These are phyloP conservation scores for Dactylonectria estremocensis DNA, from an alignment of 2,329 filamentous ascomycete genomes.

Conservation along the genomic window DNA sequence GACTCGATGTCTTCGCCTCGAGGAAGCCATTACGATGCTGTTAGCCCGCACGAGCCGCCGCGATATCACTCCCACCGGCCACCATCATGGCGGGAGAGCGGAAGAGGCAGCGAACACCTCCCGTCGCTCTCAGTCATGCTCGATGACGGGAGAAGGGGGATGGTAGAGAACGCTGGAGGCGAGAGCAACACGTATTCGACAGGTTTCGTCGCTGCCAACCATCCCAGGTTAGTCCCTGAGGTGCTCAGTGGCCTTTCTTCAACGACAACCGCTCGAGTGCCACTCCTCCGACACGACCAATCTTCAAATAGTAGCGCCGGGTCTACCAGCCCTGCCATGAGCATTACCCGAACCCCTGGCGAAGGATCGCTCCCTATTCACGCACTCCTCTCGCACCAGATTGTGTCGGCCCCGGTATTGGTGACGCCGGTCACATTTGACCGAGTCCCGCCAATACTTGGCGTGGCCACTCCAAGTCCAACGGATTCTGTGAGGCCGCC, in stretches of 20 bases:
- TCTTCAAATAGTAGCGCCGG: constrained; percentile 61
- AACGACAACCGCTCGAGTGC: constrained; percentile 47
- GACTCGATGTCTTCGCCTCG: constrained; percentile 62
- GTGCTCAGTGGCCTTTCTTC: constrained; percentile 47
- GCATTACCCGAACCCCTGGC: constrained; percentile 59
- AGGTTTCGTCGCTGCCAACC: constrained; percentile 51
- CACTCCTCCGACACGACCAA: constrained; percentile 62
- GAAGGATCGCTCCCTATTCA: constrained; percentile 70
- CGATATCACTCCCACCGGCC: constrained; percentile 47
- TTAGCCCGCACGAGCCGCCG: constrained; percentile 47
- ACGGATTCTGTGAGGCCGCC: constrained; percentile 44
- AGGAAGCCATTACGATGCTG: constrained; percentile 54
- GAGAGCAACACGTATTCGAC: constrained; percentile 45
- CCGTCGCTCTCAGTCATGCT: constrained; percentile 66
- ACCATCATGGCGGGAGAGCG: constrained; percentile 48
- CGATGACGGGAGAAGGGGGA: constrained; percentile 51
- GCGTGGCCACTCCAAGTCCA: constrained; percentile 45
- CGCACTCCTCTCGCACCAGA: constrained; percentile 63
- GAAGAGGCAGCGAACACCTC: constrained; percentile 50
- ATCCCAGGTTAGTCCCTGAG: constrained; percentile 49
- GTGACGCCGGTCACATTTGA: constrained; percentile 38
- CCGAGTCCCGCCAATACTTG: constrained; percentile 38
- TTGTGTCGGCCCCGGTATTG: constrained; percentile 39
- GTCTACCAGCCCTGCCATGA: constrained; percentile 57
- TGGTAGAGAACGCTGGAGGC: constrained; percentile 36